phyloP scores from a whole-genome alignment of 192 early-diverging fungal species.

The Coemansia sp. region DNA sequence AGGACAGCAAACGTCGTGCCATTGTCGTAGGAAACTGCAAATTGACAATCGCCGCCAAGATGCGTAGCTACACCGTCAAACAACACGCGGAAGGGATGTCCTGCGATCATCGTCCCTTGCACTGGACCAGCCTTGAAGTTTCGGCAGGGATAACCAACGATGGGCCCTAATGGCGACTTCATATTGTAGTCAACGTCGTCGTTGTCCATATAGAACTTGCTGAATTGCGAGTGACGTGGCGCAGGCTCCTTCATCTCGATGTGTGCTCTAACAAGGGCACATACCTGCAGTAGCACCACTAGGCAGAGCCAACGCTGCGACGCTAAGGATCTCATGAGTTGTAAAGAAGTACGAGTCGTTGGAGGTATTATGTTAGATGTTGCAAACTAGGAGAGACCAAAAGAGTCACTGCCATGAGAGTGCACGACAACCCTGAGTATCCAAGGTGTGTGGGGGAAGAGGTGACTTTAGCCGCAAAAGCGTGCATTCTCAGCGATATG shows the following conservation, averaged over 20 bases:
- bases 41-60: conserved; percentile 72
- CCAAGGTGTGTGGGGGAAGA: not conserved
- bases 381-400: not conserved
- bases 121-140: conserved; percentile 43
- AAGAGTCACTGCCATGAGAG: not conserved
- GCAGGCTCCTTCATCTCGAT: conserved; percentile 52
- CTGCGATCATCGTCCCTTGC: conserved; percentile 53
- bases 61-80: conserved; percentile 60
- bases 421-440: not conserved
- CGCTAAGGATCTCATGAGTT: not conserved
- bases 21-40: conserved; percentile 64
- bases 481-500: not conserved
- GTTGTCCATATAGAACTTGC: conserved; percentile 50
- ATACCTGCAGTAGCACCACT: conserved; percentile 1
- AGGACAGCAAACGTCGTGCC: conserved; percentile 66
- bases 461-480: not conserved
- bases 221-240: conserved; percentile 51
- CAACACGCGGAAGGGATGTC: conserved; percentile 52
- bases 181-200: conserved; percentile 57
- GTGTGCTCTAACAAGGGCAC: conserved; percentile 25
- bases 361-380: not conserved
- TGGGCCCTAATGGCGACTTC: conserved; percentile 50
- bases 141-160: conserved; percentile 53
- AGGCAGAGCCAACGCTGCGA: conserved; percentile 1
- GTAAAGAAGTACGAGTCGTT: not conserved